Base-by-base conservation (phyloP, 2,329 filamentous ascomycete species). In the Cercospora sp. region DNA sequence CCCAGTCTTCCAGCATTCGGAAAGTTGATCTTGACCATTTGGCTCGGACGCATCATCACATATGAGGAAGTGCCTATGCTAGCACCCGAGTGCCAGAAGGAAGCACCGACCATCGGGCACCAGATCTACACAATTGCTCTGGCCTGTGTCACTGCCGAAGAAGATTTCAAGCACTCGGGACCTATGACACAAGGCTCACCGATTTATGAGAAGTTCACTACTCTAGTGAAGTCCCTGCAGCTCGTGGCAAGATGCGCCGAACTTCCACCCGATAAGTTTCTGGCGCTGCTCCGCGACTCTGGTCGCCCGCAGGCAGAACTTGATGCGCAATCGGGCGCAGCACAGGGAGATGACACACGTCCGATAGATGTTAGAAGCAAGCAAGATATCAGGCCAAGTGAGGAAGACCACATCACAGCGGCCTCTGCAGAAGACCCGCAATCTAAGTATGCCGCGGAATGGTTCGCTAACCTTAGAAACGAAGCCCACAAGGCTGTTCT, bases 1-100 rank as follows among this genome's bases (percentile, higher is more conserved):
- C 58, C 58, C 20, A 60, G 58, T 42, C 58, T 60, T 16, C 58
- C 58, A 33, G 58, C 28, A 16, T 42, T 60, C 8, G 58, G 58
- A 8, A 60, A 60, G 20, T 2, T 60, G 20, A 36, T 60, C 5
- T 9, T 60, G 58, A 31, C 23, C 18, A 60, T 60, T 5, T 60
- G 58, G 58, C 30, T 33, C 9, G 58, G 58, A 26, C 23, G 31
- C 7, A 23, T 31, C 30, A 36, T 33, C 4, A 20, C 31, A 12
- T 60, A 42, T 33, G 31, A 33, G 12, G 58, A 60, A n/a, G 30
- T 60, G 30, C 30, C 23, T 2, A 18, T 13, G 28, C 13, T 40
- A 3, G 33, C 0, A 26, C 30, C 20, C 1, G 58, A 60, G 58
- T 60, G 58, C 31, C 30, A 60, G 30, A 33, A 60, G 9, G 20